Percentiles rank a stretch among this genome's conserved stretches.
These are phyloP conservation scores for Metahyphopichia silvanorum DNA, from an alignment of 805 yeast genomes.

Conservation along the genomic window DNA sequence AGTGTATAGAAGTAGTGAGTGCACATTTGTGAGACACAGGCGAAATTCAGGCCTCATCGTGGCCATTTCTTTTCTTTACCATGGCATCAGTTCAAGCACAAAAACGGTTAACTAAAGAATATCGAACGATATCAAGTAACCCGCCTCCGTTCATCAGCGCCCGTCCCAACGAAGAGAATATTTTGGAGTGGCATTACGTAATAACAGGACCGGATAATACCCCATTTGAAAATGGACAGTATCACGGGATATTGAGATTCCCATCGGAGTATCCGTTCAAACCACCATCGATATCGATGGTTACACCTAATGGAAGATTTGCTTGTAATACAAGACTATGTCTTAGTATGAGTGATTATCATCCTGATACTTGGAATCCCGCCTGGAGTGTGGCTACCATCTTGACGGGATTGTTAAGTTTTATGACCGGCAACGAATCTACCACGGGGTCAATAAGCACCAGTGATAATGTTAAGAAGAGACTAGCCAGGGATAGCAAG, in stretches of 20 bases:
- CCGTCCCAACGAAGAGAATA: slow-evolving; percentile 81
- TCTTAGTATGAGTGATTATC: slow-evolving; percentile 90
- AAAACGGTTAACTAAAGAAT: slow-evolving; percentile 69
- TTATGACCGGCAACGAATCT: slow-evolving; percentile 84
- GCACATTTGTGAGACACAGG: too few species aligned
- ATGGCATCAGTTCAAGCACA: slow-evolving; percentile 43
- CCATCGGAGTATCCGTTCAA: slow-evolving; percentile 87
- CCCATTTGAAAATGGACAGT: slow-evolving; percentile 82
- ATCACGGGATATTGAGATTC: slow-evolving; percentile 82
- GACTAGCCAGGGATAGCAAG: slow-evolving; percentile 57
- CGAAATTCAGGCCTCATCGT: too few species aligned
- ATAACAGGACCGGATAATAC: slow-evolving; percentile 91
- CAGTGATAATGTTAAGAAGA: slow-evolving; percentile 52
- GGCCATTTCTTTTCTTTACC: too few species aligned
- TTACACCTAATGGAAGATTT: slow-evolving; percentile 88
- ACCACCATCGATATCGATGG: slow-evolving; percentile 87
- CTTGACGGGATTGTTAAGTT: slow-evolving; percentile 79
- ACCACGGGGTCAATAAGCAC: slow-evolving; percentile 82
- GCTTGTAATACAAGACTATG: slow-evolving; percentile 79
- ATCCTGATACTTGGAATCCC: slow-evolving; percentile 95
- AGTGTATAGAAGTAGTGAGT: background rate
- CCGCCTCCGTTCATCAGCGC: slow-evolving; percentile 88
- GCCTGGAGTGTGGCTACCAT: slow-evolving; percentile 94
- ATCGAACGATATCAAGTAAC: slow-evolving; percentile 66
- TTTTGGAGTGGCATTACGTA: slow-evolving; percentile 90